Evolutionary conservation across 2,329 filamentous ascomycete genomes (phyloP).

Genomic region (Neophaeococcomyces aloes): DNA sequence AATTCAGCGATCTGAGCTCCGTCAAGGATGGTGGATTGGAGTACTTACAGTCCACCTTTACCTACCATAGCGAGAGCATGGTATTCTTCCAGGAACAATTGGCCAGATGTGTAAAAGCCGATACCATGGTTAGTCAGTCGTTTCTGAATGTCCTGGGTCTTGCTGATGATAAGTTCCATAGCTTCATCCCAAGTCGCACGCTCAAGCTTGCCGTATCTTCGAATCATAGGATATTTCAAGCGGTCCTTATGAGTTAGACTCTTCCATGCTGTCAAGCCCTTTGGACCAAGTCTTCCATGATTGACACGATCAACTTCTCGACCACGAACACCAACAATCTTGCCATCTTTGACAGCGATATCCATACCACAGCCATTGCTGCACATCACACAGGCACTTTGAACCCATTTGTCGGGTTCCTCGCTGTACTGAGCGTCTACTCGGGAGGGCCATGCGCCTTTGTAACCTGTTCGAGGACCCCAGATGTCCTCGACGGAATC

Average conservation of each 20-base stretch:
- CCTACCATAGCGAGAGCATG: slow-evolving; percentile 31
- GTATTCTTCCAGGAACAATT: slow-evolving; percentile 32
- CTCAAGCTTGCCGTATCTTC: slow-evolving; percentile 28
- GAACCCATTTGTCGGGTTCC: slow-evolving; percentile 30
- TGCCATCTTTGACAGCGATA: slow-evolving; percentile 29
- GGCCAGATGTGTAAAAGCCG: slow-evolving; percentile 31
- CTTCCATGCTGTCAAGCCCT: slow-evolving; percentile 28
- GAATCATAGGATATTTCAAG: slow-evolving; percentile 26
- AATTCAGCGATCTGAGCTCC: slow-evolving; percentile 3
- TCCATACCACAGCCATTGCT: slow-evolving; percentile 31
- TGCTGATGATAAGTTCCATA: slow-evolving; percentile 28
- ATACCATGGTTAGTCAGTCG: slow-evolving; percentile 30
- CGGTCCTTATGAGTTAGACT: slow-evolving; percentile 25
- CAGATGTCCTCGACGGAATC: slow-evolving; percentile 28
- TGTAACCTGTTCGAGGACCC: slow-evolving; percentile 26
- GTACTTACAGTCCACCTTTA: slow-evolving; percentile 30
- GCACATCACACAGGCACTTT: slow-evolving; percentile 31
- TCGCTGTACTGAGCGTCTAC: slow-evolving; percentile 25
- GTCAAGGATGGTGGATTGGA: slow-evolving; percentile 26
- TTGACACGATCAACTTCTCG: slow-evolving; percentile 27
- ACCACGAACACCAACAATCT: slow-evolving; percentile 30
- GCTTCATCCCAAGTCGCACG: slow-evolving; percentile 31
- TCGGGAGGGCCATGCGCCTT: slow-evolving; percentile 28
- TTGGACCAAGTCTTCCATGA: slow-evolving; percentile 28
- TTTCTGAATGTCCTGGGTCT: slow-evolving; percentile 24